Percentiles rank a stretch among this genome's conserved stretches.
Evolutionary conservation across 352 stramenopile species (phyloP).

Genomic region (Pythium periplocum): DNA sequence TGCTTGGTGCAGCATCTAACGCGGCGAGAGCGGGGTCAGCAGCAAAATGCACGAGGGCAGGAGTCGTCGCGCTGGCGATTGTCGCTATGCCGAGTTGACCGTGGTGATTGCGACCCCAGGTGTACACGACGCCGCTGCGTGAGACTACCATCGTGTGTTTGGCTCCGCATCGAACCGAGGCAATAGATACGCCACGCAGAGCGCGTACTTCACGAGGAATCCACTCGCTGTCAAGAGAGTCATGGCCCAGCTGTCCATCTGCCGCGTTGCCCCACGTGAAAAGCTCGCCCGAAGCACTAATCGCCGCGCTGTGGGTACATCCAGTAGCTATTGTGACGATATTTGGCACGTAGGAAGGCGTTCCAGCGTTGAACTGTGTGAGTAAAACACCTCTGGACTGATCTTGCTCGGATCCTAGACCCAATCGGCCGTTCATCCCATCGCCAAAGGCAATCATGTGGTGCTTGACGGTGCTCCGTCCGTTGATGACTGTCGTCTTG

Average conservation of each 20-base stretch:
- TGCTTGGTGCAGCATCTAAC: too few relatives aligned
- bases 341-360: constrained; percentile 16
- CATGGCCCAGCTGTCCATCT: constrained; percentile 56
- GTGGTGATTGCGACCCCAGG: constrained; percentile 44
- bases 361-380: constrained; percentile 21
- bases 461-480: constrained; percentile 17
- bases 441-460: constrained; percentile 64
- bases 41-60: constrained; percentile 18
- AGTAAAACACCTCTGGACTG: constrained; percentile 34
- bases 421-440: constrained; percentile 60
- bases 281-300: constrained; percentile 42
- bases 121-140: constrained; percentile 39
- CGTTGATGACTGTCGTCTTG: background rate
- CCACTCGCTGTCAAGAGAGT: constrained; percentile 46
- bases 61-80: constrained; percentile 1
- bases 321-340: constrained; percentile 44
- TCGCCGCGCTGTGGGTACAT: constrained; percentile 39
- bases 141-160: constrained; percentile 52
- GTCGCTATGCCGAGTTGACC: constrained; percentile 39
- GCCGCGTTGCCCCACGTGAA: constrained; percentile 64
- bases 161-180: constrained; percentile 26
- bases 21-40: constrained; percentile 8
- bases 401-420: constrained; percentile 47
- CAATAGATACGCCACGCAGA: constrained; percentile 31
- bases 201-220: constrained; percentile 41